Evolutionary conservation across 2,329 filamentous ascomycete genomes (phyloP).

Genomic region (Ophiostoma sp.): DNA sequence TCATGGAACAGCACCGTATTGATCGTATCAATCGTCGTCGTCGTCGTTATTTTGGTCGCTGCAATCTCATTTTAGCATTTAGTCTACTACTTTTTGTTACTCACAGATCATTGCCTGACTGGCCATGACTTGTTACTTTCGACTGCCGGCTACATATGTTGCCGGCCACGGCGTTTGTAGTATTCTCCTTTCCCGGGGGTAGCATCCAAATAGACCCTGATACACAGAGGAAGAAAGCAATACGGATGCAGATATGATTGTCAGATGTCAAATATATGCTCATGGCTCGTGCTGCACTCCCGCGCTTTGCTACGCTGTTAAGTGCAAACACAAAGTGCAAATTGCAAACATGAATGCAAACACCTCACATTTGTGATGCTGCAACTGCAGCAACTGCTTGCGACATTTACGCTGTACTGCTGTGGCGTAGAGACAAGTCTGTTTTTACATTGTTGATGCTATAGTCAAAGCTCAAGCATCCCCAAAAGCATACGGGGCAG

Average conservation of each 20-base stretch:
- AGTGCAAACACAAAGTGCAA: neutral
- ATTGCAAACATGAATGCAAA: neutral
- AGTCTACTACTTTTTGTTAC: neutral
- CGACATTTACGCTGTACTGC: neutral
- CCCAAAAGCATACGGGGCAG: neutral
- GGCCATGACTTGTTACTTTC: too few relatives aligned
- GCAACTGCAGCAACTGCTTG: neutral
- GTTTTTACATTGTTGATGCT: neutral
- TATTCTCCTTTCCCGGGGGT: neutral
- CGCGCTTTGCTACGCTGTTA: neutral
- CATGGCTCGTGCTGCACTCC: neutral
- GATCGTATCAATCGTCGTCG: neutral
- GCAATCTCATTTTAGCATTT: neutral
- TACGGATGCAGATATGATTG: too few relatives aligned
- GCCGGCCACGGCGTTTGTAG: neutral
- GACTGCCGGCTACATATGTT: neutral
- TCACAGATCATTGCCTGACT: neutral
- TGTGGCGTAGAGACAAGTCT: neutral
- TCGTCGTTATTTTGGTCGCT: neutral
- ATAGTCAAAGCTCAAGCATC: neutral
- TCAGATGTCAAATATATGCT: too few relatives aligned
- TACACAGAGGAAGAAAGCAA: too few relatives aligned
- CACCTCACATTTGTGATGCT: neutral
- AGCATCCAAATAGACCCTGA: neutral
- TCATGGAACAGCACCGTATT: neutral